Conservation (phyloP, 257 asterid genomes). For the Nicotiana undulata region DNA sequence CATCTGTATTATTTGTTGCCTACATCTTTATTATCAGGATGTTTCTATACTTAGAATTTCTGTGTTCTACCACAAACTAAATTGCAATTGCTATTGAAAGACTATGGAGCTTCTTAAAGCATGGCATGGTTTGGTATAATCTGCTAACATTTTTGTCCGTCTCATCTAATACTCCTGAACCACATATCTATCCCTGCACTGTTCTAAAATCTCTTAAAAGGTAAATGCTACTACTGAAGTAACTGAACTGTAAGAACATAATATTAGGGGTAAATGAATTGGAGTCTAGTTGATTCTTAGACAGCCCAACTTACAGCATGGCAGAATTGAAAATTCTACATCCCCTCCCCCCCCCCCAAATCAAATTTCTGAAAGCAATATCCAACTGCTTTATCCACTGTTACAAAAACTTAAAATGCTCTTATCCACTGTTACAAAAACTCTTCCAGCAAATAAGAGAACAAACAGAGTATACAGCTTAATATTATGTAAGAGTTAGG, state of each 20-base stretch:
- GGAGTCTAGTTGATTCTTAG: neutral
- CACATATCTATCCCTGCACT: neutral
- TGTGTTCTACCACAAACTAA: neutral
- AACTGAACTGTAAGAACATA: neutral
- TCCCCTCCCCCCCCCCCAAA: too few relatives aligned
- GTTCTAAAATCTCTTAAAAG: neutral
- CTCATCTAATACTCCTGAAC: neutral
- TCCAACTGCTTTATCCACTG: too few relatives aligned
- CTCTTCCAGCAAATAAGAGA: too few relatives aligned
- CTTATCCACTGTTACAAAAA: too few relatives aligned
- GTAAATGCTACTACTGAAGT: neutral
- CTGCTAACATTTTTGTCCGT: neutral
- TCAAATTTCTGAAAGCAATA: too few relatives aligned
- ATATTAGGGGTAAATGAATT: neutral
- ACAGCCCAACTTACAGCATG: neutral
- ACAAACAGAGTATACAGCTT: too few relatives aligned
- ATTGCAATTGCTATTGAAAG: neutral
- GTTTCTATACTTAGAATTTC: neutral
- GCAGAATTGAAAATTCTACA: neutral
- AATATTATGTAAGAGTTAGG: too few relatives aligned
- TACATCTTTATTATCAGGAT: neutral
- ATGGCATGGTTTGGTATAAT: neutral
- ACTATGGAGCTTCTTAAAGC: neutral
- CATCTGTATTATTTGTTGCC: neutral
- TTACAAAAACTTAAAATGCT: too few relatives aligned